A percentile compares a stretch with the other conserved stretches of the same genome.
phyloP scores from a whole-genome alignment of 805 yeast genomes.

The Zygosaccharomyces siamensis region DNA sequence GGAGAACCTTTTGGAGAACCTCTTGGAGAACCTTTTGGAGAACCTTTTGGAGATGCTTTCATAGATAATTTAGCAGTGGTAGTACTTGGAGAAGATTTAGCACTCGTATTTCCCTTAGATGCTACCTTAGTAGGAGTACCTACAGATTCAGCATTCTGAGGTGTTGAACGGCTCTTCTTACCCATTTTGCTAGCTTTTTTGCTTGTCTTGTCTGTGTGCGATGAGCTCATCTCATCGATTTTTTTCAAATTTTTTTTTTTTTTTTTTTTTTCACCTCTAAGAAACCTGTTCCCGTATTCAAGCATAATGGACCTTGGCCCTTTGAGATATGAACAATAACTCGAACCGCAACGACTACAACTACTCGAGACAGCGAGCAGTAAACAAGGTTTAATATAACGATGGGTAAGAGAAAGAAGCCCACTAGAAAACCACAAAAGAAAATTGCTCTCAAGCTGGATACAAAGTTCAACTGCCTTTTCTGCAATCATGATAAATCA shows the following conservation, averaged over 20 bases:
- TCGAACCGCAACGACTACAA: neutral
- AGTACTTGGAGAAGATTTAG: neutral
- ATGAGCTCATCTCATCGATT: slow-evolving; percentile 6
- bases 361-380: neutral
- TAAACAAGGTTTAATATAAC: neutral
- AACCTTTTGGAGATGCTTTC: slow-evolving; percentile 15
- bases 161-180: slow-evolving; percentile 18
- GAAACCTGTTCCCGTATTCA: neutral
- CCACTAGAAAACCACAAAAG: slow-evolving; percentile 76
- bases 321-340: neutral
- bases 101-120: slow-evolving; percentile 16
- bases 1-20: slow-evolving; percentile 16
- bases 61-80: slow-evolving; percentile 14
- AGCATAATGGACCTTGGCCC: neutral
- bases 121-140: slow-evolving; percentile 19
- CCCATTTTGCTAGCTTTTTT: slow-evolving; percentile 12
- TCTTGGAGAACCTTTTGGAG: slow-evolving; percentile 19
- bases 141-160: slow-evolving; percentile 11
- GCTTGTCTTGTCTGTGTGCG: neutral
- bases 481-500: slow-evolving; percentile 93
- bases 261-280: neutral
- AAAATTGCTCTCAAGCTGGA: slow-evolving; percentile 75
- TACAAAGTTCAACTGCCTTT: slow-evolving; percentile 80
- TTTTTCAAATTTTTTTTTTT: slow-evolving; percentile 9
- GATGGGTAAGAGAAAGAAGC: slow-evolving; percentile 78